Evolutionary conservation across 1,284 basidiomycete species (phyloP), one percentile per base, ranked within the genome.

Genomic region (Pseudozyma thailandica): DNA sequence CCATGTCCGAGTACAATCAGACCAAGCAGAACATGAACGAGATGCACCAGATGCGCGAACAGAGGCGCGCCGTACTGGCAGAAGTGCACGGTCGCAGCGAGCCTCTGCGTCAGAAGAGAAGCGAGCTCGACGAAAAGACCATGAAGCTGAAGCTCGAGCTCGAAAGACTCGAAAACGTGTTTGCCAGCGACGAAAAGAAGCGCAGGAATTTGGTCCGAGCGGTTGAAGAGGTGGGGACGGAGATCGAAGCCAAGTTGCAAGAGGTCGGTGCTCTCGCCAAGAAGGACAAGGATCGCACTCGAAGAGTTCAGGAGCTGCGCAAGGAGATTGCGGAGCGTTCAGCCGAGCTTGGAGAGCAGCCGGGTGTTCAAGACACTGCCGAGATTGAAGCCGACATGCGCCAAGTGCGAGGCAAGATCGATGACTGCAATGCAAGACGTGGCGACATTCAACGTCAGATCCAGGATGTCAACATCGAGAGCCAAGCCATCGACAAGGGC

Each of bases 1-100:
- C 68, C 27, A 72, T 75, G 49, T 77, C 74, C 35, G 47, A 76
- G 39, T 82, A 79, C 70, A 61, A 56, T 50, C 50, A 61, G 16
- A 71, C 68, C 21, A 74, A 74, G 48, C 52, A 27, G 5, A 46
- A 53, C 8, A 65, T 78, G 49, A 33, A 48, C 37, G 57, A 61
- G 7, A 27, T 73, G 26, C 48, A 68, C 26, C 39, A 66, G 42
- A 50, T 64, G 27, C 57, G 66, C 26, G 53, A 60, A 6, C 42
- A 53, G 31, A 54, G 52, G 16, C 62, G 71, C 6, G 41, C 59
- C 41, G 52, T 56, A 15, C 58, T 69, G 3, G 18, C 47, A 27
- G 64, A 69, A 4, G 70, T 62, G 13, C 59, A 60, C 15, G 42
- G 59, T 4, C 57, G 57, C 12, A 50, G 49, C 35, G 46, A 53